phyloP scores from a whole-genome alignment of 1,139 yeast species.

The Blastobotrys persicus region DNA sequence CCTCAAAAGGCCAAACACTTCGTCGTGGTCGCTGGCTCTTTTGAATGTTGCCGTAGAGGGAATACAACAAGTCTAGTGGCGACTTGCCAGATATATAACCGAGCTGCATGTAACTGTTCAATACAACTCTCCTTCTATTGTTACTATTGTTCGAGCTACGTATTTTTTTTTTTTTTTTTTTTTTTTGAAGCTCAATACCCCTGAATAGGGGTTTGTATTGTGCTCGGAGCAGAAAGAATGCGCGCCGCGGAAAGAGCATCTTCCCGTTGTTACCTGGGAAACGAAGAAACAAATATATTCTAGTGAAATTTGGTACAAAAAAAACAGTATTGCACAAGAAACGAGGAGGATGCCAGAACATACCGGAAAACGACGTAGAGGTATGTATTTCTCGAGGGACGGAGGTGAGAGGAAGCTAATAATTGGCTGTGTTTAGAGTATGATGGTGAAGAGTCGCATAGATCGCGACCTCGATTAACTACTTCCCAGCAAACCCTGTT shows the following conservation, averaged over 20 bases:
- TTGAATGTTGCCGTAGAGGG: not conserved
- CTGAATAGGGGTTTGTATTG: no score
- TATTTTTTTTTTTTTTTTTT: no score
- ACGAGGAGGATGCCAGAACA: conserved; percentile 10
- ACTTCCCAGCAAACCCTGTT: conserved; percentile 20
- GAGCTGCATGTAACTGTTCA: no score
- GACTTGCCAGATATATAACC: no score
- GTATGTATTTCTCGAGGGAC: not conserved
- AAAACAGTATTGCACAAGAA: not conserved
- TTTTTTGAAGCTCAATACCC: no score
- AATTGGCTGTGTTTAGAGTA: conserved; percentile 14
- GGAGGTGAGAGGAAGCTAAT: not conserved
- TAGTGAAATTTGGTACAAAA: not conserved
- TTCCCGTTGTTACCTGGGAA: not conserved
- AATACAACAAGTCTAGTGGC: no score
- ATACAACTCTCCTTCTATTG: no score
- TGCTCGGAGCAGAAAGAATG: no score
- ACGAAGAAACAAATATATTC: not conserved
- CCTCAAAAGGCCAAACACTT: not conserved
- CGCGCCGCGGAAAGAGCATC: no score
- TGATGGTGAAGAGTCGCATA: conserved; percentile 17
- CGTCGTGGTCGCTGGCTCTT: not conserved
- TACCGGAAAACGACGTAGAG: conserved; percentile 16
- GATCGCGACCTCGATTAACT: conserved; percentile 20
- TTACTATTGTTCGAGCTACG: no score